These are phyloP conservation scores for Alternaria ventricosa DNA, from an alignment of 2,329 filamentous ascomycete genomes.

Conservation along the genomic window DNA sequence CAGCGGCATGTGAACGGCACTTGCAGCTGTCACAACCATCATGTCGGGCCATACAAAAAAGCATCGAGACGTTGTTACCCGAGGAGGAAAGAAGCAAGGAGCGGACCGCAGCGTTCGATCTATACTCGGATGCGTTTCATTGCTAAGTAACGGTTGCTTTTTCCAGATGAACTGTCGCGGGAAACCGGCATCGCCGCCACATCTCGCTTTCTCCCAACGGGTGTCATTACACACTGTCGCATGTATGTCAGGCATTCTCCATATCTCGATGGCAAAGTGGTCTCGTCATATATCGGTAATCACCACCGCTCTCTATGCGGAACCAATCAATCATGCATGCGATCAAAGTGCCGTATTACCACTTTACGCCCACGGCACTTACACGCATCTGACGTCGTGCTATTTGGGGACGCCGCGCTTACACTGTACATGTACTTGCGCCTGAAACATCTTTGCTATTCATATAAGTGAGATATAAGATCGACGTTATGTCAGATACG, in stretches of 20 bases:
- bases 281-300: not conserved
- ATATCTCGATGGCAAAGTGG: not conserved
- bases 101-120: not conserved
- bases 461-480: not conserved
- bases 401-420: not conserved
- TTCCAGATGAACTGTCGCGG: not conserved
- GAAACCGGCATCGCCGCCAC: not conserved
- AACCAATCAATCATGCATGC: not conserved
- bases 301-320: not conserved
- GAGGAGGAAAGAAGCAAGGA: constrained; percentile 5
- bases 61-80: not conserved
- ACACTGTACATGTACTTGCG: not conserved
- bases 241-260: not conserved
- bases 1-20: constrained; percentile 2
- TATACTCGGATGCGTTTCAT: not conserved
- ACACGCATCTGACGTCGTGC: not conserved
- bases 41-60: constrained; percentile 5
- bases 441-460: not conserved
- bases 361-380: not conserved
- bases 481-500: not conserved
- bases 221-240: not conserved
- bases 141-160: not conserved
- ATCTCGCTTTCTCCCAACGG: not conserved
- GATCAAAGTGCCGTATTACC: not conserved
- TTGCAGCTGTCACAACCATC: constrained; percentile 1